Percentiles rank a stretch among this genome's conserved stretches.
Conservation (phyloP, 805 yeast genomes). For the Metschnikowia dekortorum region DNA sequence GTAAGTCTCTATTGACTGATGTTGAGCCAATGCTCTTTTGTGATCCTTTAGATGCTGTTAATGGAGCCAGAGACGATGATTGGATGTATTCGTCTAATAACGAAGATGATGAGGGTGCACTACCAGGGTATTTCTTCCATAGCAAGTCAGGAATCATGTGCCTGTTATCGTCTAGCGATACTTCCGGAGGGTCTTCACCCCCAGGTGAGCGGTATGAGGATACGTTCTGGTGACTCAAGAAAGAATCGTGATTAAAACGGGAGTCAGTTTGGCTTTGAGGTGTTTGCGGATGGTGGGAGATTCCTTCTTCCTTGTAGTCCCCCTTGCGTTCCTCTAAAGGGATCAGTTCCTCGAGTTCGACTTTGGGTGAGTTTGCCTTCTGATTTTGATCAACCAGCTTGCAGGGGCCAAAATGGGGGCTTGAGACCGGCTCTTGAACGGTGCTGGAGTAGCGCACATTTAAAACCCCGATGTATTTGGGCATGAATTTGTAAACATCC, state of each 20-base stretch:
- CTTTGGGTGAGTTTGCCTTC: background rate
- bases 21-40: slow-evolving; percentile 28
- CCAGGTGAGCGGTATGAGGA: slow-evolving; percentile 1
- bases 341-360: background rate
- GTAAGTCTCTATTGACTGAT: slow-evolving; percentile 34
- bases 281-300: background rate
- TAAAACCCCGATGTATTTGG: slow-evolving; percentile 88
- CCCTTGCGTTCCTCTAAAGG: background rate
- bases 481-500: slow-evolving; percentile 80
- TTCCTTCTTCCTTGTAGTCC: background rate
- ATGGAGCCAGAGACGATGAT: slow-evolving; percentile 6
- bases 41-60: slow-evolving; percentile 9
- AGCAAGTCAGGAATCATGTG: slow-evolving; percentile 86
- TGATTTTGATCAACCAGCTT: background rate
- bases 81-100: slow-evolving; percentile 4
- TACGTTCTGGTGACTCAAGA: background rate
- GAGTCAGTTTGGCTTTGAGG: background rate
- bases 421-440: slow-evolving; percentile 26
- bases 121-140: slow-evolving; percentile 55
- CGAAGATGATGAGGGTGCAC: slow-evolving; percentile 18
- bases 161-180: slow-evolving; percentile 83
- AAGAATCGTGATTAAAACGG: background rate
- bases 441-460: slow-evolving; percentile 77
- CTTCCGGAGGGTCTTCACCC: slow-evolving; percentile 57
- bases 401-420: slow-evolving; percentile 9